phyloP scores from a whole-genome alignment of 257 asterid species.

The Osmanthus fragrans region DNA sequence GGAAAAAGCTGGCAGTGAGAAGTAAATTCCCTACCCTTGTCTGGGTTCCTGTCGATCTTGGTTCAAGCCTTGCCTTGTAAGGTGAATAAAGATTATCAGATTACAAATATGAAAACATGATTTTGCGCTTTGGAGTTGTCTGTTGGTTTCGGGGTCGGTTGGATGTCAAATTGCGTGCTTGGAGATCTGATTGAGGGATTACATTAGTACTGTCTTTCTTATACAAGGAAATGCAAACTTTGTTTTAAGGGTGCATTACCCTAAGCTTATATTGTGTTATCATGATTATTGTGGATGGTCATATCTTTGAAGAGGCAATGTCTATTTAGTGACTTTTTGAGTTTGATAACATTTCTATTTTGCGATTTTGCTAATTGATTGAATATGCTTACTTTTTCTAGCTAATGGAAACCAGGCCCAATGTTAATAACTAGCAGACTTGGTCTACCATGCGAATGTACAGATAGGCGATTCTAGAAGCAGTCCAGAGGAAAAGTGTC shows the following conservation, averaged over 20 bases:
- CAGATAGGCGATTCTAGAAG: no score
- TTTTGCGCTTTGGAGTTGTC: neutral
- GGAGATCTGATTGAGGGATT: slow-evolving; percentile 21
- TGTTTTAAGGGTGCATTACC: slow-evolving; percentile 28
- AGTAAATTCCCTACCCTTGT: slow-evolving; percentile 30
- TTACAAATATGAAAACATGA: neutral
- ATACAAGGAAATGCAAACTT: neutral
- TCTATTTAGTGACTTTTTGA: neutral
- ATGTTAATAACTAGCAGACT: no score
- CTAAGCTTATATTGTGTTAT: slow-evolving; percentile 11
- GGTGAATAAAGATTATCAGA: slow-evolving; percentile 26
- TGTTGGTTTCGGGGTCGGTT: neutral
- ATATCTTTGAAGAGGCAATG: neutral
- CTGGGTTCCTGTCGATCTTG: slow-evolving; percentile 28
- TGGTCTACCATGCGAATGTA: no score
- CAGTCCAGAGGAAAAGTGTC: no score
- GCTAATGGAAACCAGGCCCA: no score
- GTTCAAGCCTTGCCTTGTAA: slow-evolving; percentile 32
- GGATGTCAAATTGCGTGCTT: slow-evolving; percentile 32
- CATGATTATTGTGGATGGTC: neutral
- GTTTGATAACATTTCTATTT: neutral
- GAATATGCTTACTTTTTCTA: neutral
- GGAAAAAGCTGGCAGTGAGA: slow-evolving; percentile 39
- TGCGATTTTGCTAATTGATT: neutral
- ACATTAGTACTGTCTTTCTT: neutral